Evolutionary conservation across 2,329 filamentous ascomycete genomes (phyloP), one percentile per base, ranked within the genome.

Genomic region (Monilinia fructicola): DNA sequence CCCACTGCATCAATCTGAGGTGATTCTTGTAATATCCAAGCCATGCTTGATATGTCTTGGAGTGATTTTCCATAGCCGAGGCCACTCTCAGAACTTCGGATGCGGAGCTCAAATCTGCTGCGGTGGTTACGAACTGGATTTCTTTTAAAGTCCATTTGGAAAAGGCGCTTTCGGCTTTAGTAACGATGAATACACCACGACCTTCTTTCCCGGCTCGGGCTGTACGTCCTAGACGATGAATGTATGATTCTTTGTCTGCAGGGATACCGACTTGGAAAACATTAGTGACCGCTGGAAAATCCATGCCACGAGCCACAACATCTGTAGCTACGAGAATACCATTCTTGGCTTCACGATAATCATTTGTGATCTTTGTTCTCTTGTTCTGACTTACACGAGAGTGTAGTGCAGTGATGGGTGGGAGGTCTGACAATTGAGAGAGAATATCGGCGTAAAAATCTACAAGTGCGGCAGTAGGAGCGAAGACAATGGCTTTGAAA

Each of bases 401-500:
- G 78, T 98, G 93, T 67, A 99, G 94, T 61, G 74, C 64, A 35
- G 63, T 68, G 63, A 77, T 55, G 61, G 70, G 48, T 66, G 74
- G 67, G 73, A 77, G 46, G 75, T 71, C 65, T 65, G 74, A 74
- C 65, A 68, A 69, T 66, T 59, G 61, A 5, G 67, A 62, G 63
- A 93, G 85, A 28, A 89, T 79, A 21, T 84, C 80, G 26, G 83
- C 80, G 28, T 87, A 86, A 58, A 93, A 81, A 67, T 88, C 82
- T 54, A 93, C 91, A 70, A 90, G 84, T 31, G 86, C 85, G 0
- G 90, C 96, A 28, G 90, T 92, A 73, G 91, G 91, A 77, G 94
- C 90, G 80, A 97, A 99, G 53, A 97, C 81, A 68, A 99, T 96
- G n/a, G 92, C 92, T 83, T 99, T 99, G 85, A 98, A 97, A 69